Base-by-base conservation (phyloP, 495 filamentous ascomycete species). In the Cenococcum geophilum region DNA sequence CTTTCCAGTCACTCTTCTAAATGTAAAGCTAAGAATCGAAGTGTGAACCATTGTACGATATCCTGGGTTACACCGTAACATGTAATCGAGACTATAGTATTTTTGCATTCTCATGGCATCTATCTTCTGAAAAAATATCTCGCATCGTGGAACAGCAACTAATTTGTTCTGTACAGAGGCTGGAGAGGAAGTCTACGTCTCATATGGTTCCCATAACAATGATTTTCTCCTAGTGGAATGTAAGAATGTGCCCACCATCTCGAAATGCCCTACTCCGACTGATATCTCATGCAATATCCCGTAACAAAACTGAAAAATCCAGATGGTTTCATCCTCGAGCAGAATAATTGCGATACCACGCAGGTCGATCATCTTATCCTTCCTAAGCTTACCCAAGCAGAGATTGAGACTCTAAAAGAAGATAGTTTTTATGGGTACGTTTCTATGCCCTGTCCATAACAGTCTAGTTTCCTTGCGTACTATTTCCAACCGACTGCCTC, bases 151-250 rank as follows among this genome's bases (percentile, higher is more conserved):
- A 12, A 47, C n/a, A 9, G 22, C 23, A 32, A 27, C 49, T 67
- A 22, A 62, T 21, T 4, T 8, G 8, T 23, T 32, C 14, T 12
- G 11, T 45, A 22, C 10, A 73, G 74, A 74, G 4, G 64, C 67
- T 35, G 88, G 86, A 9, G 86, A 92, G 37, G 89, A 96, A 68
- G 74, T 96, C 8, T 86, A 79, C 63, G 87, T 92, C 55, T 86
- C 82, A 58, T 96, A 96, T 68, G 91, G 91, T 4, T 68, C 74
- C 48, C 91, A 96, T 73, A 76, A 79, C 12, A 91, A 92, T 66
- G 90, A 95, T 69, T 88, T 91, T 60, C 78, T 88, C 4, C 79
- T 95, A 4, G 81, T 83, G 2, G 91, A 96, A 77, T 93, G 82
- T 84, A 66, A 67, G 78, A 25, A 27, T 22, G 16, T 25, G 0